Evolutionary conservation across 2,329 filamentous ascomycete genomes (phyloP).

Genomic region (Alternaria novae-zelandiae): DNA sequence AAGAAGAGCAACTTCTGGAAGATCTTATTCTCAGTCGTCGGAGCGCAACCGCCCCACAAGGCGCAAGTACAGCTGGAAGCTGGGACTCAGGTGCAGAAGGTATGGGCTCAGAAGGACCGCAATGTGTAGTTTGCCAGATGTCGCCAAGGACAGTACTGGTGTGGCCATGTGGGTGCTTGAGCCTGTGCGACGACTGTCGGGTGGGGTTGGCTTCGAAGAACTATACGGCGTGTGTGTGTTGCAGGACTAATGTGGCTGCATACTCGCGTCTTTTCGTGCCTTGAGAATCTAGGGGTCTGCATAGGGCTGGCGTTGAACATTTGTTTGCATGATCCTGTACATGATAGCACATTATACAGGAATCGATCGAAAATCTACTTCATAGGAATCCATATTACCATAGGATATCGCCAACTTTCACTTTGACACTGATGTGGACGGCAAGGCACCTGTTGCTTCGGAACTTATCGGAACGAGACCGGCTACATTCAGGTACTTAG

Average conservation of each 20-base stretch:
- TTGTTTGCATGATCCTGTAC: not conserved
- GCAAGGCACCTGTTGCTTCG: not conserved
- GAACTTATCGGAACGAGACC: slow-evolving; percentile 4
- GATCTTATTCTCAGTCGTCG: slow-evolving; percentile 64
- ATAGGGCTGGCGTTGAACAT: not conserved
- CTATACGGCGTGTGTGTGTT: slow-evolving; percentile 95
- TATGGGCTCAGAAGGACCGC: slow-evolving; percentile 75
- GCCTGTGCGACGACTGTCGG: slow-evolving; percentile 92
- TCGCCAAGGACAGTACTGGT: slow-evolving; percentile 87
- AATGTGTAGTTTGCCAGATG: slow-evolving; percentile 92
- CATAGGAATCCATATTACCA: not conserved
- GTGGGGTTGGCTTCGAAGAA: slow-evolving; percentile 96
- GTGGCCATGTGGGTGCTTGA: slow-evolving; percentile 95
- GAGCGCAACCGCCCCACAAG: slow-evolving; percentile 45
- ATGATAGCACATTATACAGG: not conserved
- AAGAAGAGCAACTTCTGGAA: slow-evolving; percentile 66
- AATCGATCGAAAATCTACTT: not conserved
- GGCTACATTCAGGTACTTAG: not conserved
- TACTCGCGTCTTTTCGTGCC: slow-evolving; percentile 94
- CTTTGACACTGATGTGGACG: not conserved
- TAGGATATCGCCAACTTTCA: not conserved
- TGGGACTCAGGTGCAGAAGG: slow-evolving; percentile 77
- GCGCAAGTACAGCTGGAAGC: slow-evolving; percentile 43
- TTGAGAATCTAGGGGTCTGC: slow-evolving; percentile 36
- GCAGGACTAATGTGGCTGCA: slow-evolving; percentile 83